These are phyloP conservation scores for Ceratocystis destructans DNA, from an alignment of 2,329 filamentous ascomycete species.

Conservation along the genomic window DNA sequence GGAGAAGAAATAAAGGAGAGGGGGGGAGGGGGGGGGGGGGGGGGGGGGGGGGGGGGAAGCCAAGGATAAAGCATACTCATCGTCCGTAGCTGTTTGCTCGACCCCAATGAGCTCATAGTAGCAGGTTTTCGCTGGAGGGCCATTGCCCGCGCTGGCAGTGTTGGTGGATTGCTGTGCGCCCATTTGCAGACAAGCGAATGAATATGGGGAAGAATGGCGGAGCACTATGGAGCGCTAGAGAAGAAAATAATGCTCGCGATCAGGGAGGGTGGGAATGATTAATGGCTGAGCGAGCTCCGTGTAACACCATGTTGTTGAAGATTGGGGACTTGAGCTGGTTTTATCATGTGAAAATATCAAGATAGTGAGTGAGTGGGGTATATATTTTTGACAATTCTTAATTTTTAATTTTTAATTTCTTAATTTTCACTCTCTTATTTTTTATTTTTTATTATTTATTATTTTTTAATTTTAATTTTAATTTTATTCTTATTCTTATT, in stretches of 20 bases:
- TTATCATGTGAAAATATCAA: constrained; percentile 5
- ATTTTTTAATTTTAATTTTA: no score
- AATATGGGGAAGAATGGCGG: neutral
- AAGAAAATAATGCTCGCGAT: no score
- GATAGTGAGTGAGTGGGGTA: neutral
- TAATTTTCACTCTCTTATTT: no score
- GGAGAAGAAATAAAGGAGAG: no score
- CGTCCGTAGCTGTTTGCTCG: constrained; percentile 57
- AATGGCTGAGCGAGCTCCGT: neutral
- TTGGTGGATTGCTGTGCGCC: constrained; percentile 43
- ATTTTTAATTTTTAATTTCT: no score
- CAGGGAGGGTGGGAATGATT: neutral
- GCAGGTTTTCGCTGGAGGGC: constrained; percentile 48
- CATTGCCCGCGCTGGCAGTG: constrained; percentile 24
- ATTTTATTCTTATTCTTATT: no score
- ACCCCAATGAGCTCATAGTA: constrained; percentile 78
- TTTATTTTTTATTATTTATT: no score
- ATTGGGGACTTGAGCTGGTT: neutral
- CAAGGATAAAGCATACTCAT: constrained; percentile 47
- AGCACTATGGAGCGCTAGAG: no score
- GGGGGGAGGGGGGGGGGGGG: no score
- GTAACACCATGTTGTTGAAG: neutral
- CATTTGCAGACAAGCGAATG: constrained; percentile 28
- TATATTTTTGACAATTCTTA: neutral
- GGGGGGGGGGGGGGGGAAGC: neutral